These are phyloP conservation scores for Pezizomycotina sp. DNA, from an alignment of 2,329 filamentous ascomycete species.

Conservation along the genomic window DNA sequence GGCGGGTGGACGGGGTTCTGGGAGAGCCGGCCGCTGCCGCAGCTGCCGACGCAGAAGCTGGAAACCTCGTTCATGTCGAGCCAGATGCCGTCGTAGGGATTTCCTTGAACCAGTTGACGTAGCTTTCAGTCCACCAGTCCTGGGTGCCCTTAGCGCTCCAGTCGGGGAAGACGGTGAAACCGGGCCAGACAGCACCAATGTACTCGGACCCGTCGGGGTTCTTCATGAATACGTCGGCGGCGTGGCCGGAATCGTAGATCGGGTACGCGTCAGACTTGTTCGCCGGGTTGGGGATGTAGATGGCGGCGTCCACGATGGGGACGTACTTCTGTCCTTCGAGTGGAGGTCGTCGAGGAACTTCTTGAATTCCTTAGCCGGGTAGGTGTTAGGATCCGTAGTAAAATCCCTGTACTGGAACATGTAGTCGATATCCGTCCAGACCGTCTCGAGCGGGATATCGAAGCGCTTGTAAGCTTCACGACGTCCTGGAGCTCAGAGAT, in stretches of 20 bases:
- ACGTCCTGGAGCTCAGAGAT: conserved; percentile 30
- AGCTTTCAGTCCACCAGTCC: conserved; percentile 53
- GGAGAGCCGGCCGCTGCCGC: conserved; percentile 47
- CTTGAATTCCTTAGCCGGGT: conserved; percentile 44
- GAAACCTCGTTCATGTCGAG: conserved; percentile 44
- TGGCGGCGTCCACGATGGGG: conserved; percentile 61
- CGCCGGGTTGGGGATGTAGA: conserved; percentile 22
- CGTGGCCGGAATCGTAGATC: conserved; percentile 45
- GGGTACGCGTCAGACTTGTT: conserved; percentile 37
- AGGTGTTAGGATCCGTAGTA: conserved; percentile 47
- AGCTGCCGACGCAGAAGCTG: conserved; percentile 39
- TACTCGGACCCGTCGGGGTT: conserved; percentile 40
- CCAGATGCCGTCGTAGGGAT: conserved; percentile 40
- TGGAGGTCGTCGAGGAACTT: conserved; percentile 51
- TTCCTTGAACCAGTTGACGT: conserved; percentile 46
- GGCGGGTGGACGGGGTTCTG: conserved; percentile 53
- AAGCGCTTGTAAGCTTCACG: conserved; percentile 48
- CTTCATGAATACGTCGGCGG: conserved; percentile 40
- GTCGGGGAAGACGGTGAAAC: conserved; percentile 55
- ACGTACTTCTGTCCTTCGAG: conserved; percentile 49
- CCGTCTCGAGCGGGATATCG: conserved; percentile 51
- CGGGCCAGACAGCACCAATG: conserved; percentile 61
- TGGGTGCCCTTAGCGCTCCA: conserved; percentile 56
- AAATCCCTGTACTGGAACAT: conserved; percentile 47
- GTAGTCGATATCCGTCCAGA: conserved; percentile 61